These are phyloP conservation scores for Phytophthora nicotianae DNA, from an alignment of 352 stramenopile species.

Conservation along the genomic window DNA sequence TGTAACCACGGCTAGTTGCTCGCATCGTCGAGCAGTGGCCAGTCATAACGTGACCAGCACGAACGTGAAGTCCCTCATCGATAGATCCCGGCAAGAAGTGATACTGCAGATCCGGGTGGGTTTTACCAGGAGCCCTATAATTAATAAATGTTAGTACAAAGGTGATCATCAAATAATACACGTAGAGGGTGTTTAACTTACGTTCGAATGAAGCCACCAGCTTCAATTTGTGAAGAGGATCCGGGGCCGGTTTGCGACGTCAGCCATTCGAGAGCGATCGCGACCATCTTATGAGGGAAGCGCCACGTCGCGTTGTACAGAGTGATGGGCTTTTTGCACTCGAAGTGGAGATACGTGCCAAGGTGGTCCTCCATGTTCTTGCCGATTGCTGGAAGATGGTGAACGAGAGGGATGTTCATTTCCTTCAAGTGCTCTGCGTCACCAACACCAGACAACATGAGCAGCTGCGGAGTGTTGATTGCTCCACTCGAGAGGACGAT, in stretches of 20 bases:
- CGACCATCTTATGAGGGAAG: slow-evolving; percentile 85
- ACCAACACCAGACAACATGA: slow-evolving; percentile 86
- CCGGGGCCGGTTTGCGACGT: slow-evolving; percentile 56
- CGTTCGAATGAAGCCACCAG: slow-evolving; percentile 85
- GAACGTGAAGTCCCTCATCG: slow-evolving; percentile 24
- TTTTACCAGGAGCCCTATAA: slow-evolving; percentile 58
- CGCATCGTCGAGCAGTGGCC: slow-evolving; percentile 84
- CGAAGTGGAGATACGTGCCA: slow-evolving; percentile 83
- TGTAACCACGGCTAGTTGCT: slow-evolving; percentile 69
- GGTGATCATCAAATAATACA: not conserved
- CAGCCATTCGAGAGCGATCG: slow-evolving; percentile 82
- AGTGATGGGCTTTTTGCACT: slow-evolving; percentile 86
- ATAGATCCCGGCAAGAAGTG: slow-evolving; percentile 82
- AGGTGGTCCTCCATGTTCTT: slow-evolving; percentile 89
- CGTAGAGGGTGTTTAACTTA: slow-evolving; percentile 15
- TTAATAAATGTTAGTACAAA: too few relatives aligned
- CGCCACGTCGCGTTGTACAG: slow-evolving; percentile 84
- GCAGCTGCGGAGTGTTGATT: slow-evolving; percentile 85
- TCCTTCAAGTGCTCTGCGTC: slow-evolving; percentile 69
- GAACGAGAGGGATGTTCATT: slow-evolving; percentile 67
- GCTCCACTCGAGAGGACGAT: slow-evolving; percentile 85
- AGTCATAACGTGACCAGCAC: slow-evolving; percentile 69
- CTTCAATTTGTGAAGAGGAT: slow-evolving; percentile 73
- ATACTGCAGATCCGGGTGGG: slow-evolving; percentile 82
- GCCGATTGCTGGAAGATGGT: slow-evolving; percentile 74